These are phyloP conservation scores for Tephrocybe sp. DNA, from an alignment of 768 basidiomycete genomes.

Conservation along the genomic window DNA sequence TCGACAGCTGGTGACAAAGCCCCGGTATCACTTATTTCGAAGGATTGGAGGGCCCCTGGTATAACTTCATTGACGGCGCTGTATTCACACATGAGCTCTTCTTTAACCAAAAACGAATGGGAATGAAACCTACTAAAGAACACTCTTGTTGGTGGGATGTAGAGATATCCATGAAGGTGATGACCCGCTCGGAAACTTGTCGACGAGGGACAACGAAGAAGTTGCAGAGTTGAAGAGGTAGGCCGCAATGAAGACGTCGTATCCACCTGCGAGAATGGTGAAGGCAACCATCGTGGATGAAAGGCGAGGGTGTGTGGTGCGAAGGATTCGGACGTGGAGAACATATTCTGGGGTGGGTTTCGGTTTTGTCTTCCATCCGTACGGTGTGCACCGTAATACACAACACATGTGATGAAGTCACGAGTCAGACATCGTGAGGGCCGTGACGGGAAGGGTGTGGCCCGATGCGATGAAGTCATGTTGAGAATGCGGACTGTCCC, in stretches of 20 bases:
- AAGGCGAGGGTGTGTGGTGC: not conserved
- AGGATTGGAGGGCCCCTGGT: conserved; percentile 56
- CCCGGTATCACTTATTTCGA: conserved; percentile 46
- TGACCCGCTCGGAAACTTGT: conserved; percentile 47
- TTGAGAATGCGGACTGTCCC: too few relatives aligned
- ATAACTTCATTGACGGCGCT: conserved; percentile 64
- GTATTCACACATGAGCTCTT: not conserved
- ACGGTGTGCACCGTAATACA: too few relatives aligned
- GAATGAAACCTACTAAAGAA: conserved; percentile 56
- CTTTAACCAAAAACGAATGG: not conserved
- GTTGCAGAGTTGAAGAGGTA: conserved; percentile 60
- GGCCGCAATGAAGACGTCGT: conserved; percentile 57
- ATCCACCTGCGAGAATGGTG: conserved; percentile 70
- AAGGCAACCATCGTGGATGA: conserved; percentile 56
- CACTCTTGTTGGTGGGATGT: conserved; percentile 55
- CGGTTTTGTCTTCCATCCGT: too few relatives aligned
- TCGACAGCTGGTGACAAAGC: conserved; percentile 43
- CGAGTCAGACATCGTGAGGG: too few relatives aligned
- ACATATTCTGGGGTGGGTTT: too few relatives aligned
- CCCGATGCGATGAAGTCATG: too few relatives aligned
- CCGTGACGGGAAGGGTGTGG: too few relatives aligned
- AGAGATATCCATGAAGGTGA: conserved; percentile 63
- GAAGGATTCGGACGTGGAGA: not conserved
- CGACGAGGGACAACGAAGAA: conserved; percentile 44
- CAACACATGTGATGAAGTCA: too few relatives aligned